Evolutionary conservation across 306 rosid genomes (phyloP).

Genomic region (Trifolium repens): DNA sequence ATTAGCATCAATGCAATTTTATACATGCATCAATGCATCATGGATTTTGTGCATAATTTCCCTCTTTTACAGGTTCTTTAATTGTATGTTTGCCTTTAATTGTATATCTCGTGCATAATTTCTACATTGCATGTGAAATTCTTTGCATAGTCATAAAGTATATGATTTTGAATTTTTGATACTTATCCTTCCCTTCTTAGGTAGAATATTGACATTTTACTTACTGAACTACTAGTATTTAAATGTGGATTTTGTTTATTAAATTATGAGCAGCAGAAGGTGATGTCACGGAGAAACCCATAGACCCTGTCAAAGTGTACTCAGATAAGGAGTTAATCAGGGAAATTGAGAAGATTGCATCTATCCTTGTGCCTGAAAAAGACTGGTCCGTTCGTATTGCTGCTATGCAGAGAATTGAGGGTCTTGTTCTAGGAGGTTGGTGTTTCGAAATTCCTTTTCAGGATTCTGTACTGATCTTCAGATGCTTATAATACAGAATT

Average conservation of each 20-base stretch:
- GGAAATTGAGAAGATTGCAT: slow-evolving; percentile 93
- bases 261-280: slow-evolving; percentile 71
- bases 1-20: slow-evolving; percentile 23
- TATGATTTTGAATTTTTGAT: background rate
- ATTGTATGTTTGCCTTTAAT: background rate
- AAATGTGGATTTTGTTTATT: slow-evolving; percentile 34
- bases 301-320: slow-evolving; percentile 88
- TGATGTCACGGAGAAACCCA: slow-evolving; percentile 73
- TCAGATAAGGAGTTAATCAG: slow-evolving; percentile 93
- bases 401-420: slow-evolving; percentile 96
- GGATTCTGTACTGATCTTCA: slow-evolving; percentile 30
- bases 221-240: slow-evolving; percentile 9
- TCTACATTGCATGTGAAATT: slow-evolving; percentile 14
- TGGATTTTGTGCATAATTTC: slow-evolving; percentile 25
- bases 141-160: background rate
- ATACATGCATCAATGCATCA: background rate
- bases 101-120: too few species aligned
- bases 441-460: slow-evolving; percentile 32
- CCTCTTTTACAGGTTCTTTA: slow-evolving; percentile 14
- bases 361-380: slow-evolving; percentile 95
- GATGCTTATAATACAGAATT: slow-evolving; percentile 20
- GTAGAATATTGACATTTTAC: slow-evolving; percentile 17
- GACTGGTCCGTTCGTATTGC: slow-evolving; percentile 96
- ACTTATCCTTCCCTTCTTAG: slow-evolving; percentile 16
- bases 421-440: slow-evolving; percentile 93